phyloP scores from a whole-genome alignment of 2,329 filamentous ascomycete genomes.

The Colletotrichum lini region DNA sequence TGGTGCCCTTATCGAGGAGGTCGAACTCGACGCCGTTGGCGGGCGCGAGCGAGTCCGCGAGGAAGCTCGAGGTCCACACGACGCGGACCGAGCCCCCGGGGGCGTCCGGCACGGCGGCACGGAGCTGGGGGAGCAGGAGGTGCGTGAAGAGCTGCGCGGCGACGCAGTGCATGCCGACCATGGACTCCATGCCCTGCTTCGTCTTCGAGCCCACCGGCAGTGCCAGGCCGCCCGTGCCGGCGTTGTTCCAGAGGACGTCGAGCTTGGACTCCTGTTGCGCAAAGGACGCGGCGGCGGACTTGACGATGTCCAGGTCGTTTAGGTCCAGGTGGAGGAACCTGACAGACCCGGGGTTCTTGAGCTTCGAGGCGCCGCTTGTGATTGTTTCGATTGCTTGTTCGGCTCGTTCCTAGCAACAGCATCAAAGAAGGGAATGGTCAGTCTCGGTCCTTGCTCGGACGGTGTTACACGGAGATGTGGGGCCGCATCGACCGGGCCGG shows the following conservation, averaged over 20 bases:
- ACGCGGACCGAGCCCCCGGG: conserved; percentile 47
- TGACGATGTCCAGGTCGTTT: conserved; percentile 58
- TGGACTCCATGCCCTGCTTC: conserved; percentile 51
- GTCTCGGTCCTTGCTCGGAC: neutral
- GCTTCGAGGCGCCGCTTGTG: conserved; percentile 22
- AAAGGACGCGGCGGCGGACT: conserved; percentile 54
- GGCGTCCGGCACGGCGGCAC: conserved; percentile 45
- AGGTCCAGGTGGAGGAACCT: conserved; percentile 58
- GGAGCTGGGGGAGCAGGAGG: conserved; percentile 53
- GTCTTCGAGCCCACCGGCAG: conserved; percentile 45
- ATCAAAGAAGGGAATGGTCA: neutral
- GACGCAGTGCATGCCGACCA: conserved; percentile 54
- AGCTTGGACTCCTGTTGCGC: conserved; percentile 54
- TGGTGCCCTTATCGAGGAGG: conserved; percentile 44
- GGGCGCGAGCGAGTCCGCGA: conserved; percentile 47
- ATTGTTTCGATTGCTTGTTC: conserved; percentile 52
- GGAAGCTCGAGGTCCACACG: conserved; percentile 51
- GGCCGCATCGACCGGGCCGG: neutral
- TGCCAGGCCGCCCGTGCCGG: conserved; percentile 46
- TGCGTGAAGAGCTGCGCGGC: conserved; percentile 53
- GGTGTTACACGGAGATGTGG: neutral
- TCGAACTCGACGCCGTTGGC: conserved; percentile 49
- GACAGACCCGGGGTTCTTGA: conserved; percentile 43
- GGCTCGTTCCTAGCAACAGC: conserved; percentile 46
- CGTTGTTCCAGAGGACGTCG: conserved; percentile 61